Conservation (phyloP, 2,329 filamentous ascomycete genomes). For the Xylaria sp. region DNA sequence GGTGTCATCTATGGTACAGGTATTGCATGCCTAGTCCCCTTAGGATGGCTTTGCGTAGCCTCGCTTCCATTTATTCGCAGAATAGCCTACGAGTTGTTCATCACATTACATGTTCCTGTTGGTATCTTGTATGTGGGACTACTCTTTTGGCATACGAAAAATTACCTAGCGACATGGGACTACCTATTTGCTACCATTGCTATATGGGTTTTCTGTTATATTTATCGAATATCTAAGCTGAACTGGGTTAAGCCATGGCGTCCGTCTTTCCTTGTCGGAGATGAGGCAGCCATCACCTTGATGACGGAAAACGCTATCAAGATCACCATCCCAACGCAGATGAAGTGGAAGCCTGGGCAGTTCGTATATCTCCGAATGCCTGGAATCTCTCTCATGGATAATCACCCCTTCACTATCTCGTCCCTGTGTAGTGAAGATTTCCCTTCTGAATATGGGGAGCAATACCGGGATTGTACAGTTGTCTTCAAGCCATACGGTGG, state of each 20-base stretch:
- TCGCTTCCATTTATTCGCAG: conserved; percentile 83
- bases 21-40: conserved; percentile 80
- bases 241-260: conserved; percentile 89
- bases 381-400: conserved; percentile 87
- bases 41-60: conserved; percentile 84
- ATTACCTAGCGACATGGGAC: conserved; percentile 88
- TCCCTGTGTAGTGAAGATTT: conserved; percentile 94
- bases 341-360: conserved; percentile 92
- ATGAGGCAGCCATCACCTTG: conserved; percentile 88
- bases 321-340: conserved; percentile 90
- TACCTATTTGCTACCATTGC: conserved; percentile 85
- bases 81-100: conserved; percentile 86
- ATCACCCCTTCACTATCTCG: conserved; percentile 94
- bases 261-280: conserved; percentile 84
- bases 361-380: conserved; percentile 96
- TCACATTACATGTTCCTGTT: conserved; percentile 82
- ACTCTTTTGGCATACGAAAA: conserved; percentile 96
- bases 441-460: conserved; percentile 87
- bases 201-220: conserved; percentile 81
- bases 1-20: conserved; percentile 86
- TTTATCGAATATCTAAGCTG: conserved; percentile 80
- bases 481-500: conserved; percentile 93
- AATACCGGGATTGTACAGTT: conserved; percentile 87
- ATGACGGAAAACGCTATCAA: conserved; percentile 96
- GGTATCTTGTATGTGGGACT: conserved; percentile 83